Evolutionary conservation across 371 early-diverging fungal genomes (phyloP).

Genomic region (Mortierella polycephala): DNA sequence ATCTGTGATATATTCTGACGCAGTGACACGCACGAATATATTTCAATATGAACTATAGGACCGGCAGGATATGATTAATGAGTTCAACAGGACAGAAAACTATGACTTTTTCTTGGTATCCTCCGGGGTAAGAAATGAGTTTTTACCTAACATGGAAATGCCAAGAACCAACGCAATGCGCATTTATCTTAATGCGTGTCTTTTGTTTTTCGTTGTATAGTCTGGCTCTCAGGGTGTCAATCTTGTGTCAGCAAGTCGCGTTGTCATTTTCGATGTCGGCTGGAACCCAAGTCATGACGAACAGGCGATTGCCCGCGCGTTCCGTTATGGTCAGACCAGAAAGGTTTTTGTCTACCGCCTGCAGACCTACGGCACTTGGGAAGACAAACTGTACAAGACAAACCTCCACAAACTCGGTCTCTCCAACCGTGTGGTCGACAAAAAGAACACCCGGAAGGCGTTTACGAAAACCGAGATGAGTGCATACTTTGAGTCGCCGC

Average conservation of each 20-base stretch:
- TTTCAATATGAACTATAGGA: conserved; percentile 33
- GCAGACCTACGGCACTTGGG: conserved; percentile 65
- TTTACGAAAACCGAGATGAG: conserved; percentile 58
- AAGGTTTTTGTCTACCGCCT: conserved; percentile 85
- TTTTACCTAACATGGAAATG: not conserved
- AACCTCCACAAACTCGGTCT: conserved; percentile 66
- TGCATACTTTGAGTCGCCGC: conserved; percentile 60
- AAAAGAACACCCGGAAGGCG: conserved; percentile 59
- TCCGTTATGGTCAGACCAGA: conserved; percentile 80
- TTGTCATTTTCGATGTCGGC: conserved; percentile 91
- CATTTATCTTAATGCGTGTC: too few relatives aligned
- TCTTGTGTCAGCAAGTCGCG: conserved; percentile 86
- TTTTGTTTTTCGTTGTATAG: conserved; percentile 8
- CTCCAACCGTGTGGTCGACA: conserved; percentile 71
- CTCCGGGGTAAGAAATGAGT: conserved; percentile 55
- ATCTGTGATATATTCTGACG: too few relatives aligned
- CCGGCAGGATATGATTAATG: conserved; percentile 80
- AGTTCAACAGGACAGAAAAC: conserved; percentile 68
- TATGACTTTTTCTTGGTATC: conserved; percentile 79
- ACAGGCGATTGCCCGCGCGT: conserved; percentile 89
- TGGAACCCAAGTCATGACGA: conserved; percentile 97
- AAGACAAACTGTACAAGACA: conserved; percentile 63
- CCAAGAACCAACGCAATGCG: too few relatives aligned
- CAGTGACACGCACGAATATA: too few relatives aligned
- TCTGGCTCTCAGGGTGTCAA: conserved; percentile 91